Conservation (phyloP, 768 basidiomycete species). For the Rhodosporidiobolus odoratus region DNA sequence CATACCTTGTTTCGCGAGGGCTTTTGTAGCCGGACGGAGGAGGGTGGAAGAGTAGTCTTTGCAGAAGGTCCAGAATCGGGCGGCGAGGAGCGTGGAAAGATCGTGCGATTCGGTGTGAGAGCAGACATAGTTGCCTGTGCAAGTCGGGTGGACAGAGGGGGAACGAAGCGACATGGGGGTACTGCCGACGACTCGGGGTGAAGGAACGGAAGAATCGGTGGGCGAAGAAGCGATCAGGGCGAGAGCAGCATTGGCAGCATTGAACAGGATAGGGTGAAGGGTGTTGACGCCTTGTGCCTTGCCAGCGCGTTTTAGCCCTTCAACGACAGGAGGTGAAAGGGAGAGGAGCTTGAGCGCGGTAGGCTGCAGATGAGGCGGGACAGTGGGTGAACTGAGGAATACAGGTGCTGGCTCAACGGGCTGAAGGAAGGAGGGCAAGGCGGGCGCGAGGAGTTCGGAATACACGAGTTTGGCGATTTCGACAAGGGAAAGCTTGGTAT, state of each 20-base stretch:
- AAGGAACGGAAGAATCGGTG: not conserved
- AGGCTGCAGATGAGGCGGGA: slow-evolving; percentile 57
- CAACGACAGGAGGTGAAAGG: not conserved
- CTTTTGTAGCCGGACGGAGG: not conserved
- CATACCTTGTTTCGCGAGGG: not conserved
- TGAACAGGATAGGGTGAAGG: slow-evolving; percentile 44
- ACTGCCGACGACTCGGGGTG: not conserved
- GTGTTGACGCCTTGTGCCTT: slow-evolving; percentile 9
- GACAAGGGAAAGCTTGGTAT: not conserved
- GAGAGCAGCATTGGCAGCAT: slow-evolving; percentile 47
- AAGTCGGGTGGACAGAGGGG: not conserved
- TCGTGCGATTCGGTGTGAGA: slow-evolving; percentile 45
- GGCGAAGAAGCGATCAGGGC: slow-evolving; percentile 43
- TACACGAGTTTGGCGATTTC: not conserved
- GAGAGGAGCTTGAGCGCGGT: not conserved
- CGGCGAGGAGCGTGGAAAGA: slow-evolving; percentile 51
- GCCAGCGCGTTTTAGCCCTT: not conserved
- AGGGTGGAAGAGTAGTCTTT: not conserved
- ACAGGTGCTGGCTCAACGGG: slow-evolving; percentile 57
- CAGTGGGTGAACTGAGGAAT: slow-evolving; percentile 65
- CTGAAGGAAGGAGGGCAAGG: slow-evolving; percentile 26
- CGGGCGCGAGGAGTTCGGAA: not conserved
- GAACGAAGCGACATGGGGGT: slow-evolving; percentile 14
- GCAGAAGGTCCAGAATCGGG: slow-evolving; percentile 19
- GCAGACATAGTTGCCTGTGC: slow-evolving; percentile 17